Base-by-base conservation (phyloP, 73 alveolate genomes). In the Durusdinium trenchii region DNA sequence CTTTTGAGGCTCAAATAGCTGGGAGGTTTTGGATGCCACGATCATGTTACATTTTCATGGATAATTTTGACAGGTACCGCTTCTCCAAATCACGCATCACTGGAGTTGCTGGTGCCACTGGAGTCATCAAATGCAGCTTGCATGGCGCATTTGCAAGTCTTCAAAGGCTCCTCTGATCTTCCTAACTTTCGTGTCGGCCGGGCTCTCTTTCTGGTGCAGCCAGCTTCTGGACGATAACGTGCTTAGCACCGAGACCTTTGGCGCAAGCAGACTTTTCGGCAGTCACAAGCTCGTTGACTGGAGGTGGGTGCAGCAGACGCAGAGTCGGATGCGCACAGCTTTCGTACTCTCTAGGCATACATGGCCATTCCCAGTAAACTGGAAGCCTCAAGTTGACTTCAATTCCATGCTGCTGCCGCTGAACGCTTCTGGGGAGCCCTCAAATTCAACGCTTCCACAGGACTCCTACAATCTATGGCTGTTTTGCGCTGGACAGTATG, bases 401-500 rank as follows among this genome's bases (percentile, higher is more conserved):
- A 64, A 60, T 42, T 18, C 85, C 20, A 7, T 64, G 23, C 36
- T 42, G 45, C 96, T 89, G 14, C 48, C 48, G 35, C 12, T 83
- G 48, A 43, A 71, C 32, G 52, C 42, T n/a, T 30, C 1, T 67
- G 81, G n/a, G 35, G n/a, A n/a, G n/a, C n/a, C n/a, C n/a, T n/a
- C n/a, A n/a, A 81, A 81, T 30, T 45, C 64, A 18, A 35, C 75
- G 14, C 86, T 9, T 10, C 1, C 61, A 57, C 4, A 30, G 54
- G 42, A 57, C 28, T 30, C 71, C 12, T 48, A 46, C 64, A 48
- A 32, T 36, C 60, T 89, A 35, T 89, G 96, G 96, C 50, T 89
- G 35, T 62, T 60, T 43, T 89, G 96, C 36, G 48, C 96, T 4
- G 96, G 85, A 20, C 96, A 89, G 69, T 89, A 69, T 38, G 96